These are phyloP conservation scores for Spathaspora girioi DNA, from an alignment of 805 yeast genomes.

Conservation along the genomic window DNA sequence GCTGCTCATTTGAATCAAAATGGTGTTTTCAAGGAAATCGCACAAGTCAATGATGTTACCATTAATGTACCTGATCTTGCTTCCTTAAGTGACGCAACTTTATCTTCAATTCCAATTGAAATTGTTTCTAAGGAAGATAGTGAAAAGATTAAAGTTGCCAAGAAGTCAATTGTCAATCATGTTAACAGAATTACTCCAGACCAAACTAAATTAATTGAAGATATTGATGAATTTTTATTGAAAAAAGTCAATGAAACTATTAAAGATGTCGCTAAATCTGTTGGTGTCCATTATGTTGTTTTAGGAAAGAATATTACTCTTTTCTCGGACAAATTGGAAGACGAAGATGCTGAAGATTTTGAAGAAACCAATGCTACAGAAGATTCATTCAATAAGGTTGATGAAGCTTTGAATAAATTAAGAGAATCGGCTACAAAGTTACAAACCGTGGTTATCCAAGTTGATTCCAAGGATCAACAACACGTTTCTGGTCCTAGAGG, in stretches of 20 bases:
- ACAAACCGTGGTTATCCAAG: slow-evolving; percentile 45
- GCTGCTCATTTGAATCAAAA: slow-evolving; percentile 61
- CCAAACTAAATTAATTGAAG: slow-evolving; percentile 53
- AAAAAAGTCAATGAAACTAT: slow-evolving; percentile 42
- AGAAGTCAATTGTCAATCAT: slow-evolving; percentile 64
- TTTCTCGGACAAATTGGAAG: slow-evolving; percentile 46
- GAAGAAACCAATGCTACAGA: slow-evolving; percentile 64
- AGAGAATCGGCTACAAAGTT: slow-evolving; percentile 58
- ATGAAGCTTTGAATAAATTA: slow-evolving; percentile 51
- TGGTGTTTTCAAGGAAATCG: slow-evolving; percentile 43
- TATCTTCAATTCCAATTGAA: slow-evolving; percentile 52
- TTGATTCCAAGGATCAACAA: slow-evolving; percentile 55
- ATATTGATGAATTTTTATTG: slow-evolving; percentile 62
- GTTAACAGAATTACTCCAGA: slow-evolving; percentile 75
- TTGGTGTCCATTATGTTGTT: slow-evolving; percentile 56
- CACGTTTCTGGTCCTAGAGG: slow-evolving; percentile 53
- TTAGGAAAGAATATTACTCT: slow-evolving; percentile 53
- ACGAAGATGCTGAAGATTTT: slow-evolving; percentile 22
- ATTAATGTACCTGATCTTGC: slow-evolving; percentile 37
- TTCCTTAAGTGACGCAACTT: slow-evolving; percentile 35
- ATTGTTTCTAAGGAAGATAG: slow-evolving; percentile 54
- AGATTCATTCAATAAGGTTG: slow-evolving; percentile 51
- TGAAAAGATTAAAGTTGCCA: slow-evolving; percentile 55
- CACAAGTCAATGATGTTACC: slow-evolving; percentile 31
- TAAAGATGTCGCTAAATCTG: slow-evolving; percentile 37